Evolutionary conservation across 2,329 filamentous ascomycete genomes (phyloP), one percentile per base, ranked within the genome.

Genomic region (Xylariaceae sp.): DNA sequence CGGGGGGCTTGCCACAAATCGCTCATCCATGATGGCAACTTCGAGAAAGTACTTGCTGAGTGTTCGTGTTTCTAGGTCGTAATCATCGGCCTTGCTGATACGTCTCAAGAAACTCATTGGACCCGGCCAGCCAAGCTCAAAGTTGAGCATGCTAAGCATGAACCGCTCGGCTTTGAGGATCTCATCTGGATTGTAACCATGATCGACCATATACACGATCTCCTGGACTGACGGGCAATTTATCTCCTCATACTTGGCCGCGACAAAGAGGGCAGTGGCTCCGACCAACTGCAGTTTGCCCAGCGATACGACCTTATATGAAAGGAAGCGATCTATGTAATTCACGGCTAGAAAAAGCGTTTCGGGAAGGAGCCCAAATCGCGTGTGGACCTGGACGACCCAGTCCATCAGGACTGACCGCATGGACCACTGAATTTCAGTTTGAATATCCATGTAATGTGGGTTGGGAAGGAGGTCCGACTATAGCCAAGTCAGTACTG

Each of bases 391-490:
- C 64, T 98, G 90, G 35, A 97, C 86, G 33, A 98, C 76, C 93
- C 93, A 98, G 65, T 97, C 93, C 83, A 98, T 94, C 41, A 98
- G 75, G 17, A 97, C 89, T 4, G 89, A 85, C 35, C 93, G 88
- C 93, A 97, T 98, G 3, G 90, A 95, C 93, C 93, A 98, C 62
- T 95, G 88, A 43, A 98, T 94, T 65, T 97, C 91, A n/a, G 85
- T 83, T 64, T 98, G 93, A 52, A 86, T 83, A 48, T 95, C 89
- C 91, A 98, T 98, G 73, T 98, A 98, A 62, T 93, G 81, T 3
- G 89, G 76, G 57, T 93, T 90, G 1, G 93, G 93, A 31, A 90
- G 74, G 80, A 96, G 86, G 53, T 74, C 82, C 62, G 74, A 78
- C 87, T 89, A 60, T 43, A 36, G 17, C 4, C 3, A 26, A 37